A percentile compares a stretch with the other conserved stretches of the same genome.
Conservation (phyloP, 164 flowering plant genomes). For the Magnolia changhungtana region DNA sequence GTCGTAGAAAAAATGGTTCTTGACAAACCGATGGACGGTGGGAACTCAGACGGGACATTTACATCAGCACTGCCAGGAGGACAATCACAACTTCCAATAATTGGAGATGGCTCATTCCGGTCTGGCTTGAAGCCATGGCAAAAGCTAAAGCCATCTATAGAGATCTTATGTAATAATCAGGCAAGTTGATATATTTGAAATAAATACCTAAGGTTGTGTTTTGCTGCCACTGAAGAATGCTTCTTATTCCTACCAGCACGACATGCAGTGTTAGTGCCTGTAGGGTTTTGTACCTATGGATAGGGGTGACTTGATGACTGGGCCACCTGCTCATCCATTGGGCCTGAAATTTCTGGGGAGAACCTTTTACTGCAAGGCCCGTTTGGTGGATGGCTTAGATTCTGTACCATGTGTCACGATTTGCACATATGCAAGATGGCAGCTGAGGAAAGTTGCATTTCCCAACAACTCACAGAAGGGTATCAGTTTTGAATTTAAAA, state of each 20-base stretch:
- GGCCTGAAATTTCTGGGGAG: neutral
- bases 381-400: too few relatives aligned
- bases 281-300: too few relatives aligned
- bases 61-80: conserved; percentile 46
- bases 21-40: conserved; percentile 67
- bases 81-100: conserved; percentile 35
- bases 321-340: neutral
- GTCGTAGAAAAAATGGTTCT: conserved; percentile 86
- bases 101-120: conserved; percentile 65
- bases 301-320: too few relatives aligned
- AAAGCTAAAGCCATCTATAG: conserved; percentile 77
- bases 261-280: too few relatives aligned
- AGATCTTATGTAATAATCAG: conserved; percentile 97
- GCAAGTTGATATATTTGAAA: conserved; percentile 22
- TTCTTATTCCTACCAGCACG: neutral
- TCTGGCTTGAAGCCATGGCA: conserved; percentile 68
- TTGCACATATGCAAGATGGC: too few relatives aligned
- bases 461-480: too few relatives aligned
- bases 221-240: neutral
- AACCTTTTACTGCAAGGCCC: too few relatives aligned
- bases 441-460: too few relatives aligned
- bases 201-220: neutral
- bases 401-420: too few relatives aligned
- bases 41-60: conserved; percentile 48
- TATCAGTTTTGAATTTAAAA: too few relatives aligned